A percentile compares a stretch with the other conserved stretches of the same genome.
Evolutionary conservation across 306 rosid genomes (phyloP).

Genomic region (Gillenia trifoliata): DNA sequence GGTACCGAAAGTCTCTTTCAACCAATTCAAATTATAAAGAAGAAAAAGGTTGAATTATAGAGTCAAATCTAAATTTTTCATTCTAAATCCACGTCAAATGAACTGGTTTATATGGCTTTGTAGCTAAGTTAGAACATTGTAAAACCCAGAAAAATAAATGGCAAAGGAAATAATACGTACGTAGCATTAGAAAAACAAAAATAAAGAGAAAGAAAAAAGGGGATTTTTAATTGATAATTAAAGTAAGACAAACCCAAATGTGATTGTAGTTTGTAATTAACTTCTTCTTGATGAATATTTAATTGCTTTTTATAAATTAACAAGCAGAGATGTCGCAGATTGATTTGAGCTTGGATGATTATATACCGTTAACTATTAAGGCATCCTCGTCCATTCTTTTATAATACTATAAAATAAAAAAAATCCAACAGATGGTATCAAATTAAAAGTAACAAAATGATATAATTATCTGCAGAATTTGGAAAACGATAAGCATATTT

Average conservation of each 20-base stretch:
- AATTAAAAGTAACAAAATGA: background rate
- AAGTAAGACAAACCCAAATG: too few relatives aligned
- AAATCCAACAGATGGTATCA: background rate
- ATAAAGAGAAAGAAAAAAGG: background rate
- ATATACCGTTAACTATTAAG: background rate
- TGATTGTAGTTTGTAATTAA: too few relatives aligned
- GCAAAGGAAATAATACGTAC: too few relatives aligned
- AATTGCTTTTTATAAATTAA: background rate
- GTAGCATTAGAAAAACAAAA: too few relatives aligned
- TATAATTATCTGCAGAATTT: background rate
- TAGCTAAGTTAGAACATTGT: background rate
- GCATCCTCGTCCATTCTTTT: slow-evolving; percentile 5
- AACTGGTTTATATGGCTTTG: background rate
- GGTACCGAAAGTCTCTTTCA: background rate
- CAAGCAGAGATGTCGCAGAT: background rate
- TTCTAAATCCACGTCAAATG: background rate
- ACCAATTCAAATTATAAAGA: background rate
- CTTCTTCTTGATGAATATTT: background rate
- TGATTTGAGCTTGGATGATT: background rate
- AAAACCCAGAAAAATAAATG: background rate
- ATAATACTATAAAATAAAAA: background rate
- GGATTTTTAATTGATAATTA: too few relatives aligned
- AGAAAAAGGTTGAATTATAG: background rate
- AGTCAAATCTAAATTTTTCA: background rate
- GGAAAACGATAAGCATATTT: slow-evolving; percentile 1